Evolutionary conservation across 1,139 yeast genomes (phyloP), one percentile per base, ranked within the genome.

Genomic region (Taphrina wiesneri): DNA sequence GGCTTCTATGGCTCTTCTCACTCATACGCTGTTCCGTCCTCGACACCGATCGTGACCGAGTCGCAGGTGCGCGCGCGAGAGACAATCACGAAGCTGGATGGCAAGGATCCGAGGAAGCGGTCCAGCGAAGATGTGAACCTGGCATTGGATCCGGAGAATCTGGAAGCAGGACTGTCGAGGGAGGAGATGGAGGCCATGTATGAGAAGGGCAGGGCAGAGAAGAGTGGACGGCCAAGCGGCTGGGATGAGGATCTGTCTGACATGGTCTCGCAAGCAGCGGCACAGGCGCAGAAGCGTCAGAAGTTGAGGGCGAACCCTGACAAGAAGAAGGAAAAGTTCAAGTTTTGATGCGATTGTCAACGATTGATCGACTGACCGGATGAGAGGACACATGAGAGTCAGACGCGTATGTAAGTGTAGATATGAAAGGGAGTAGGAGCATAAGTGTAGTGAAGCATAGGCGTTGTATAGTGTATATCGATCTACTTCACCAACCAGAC

Each of bases 1-100:
- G 69, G 69, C 21, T 67, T 68, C 49, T 68, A 64, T 68, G 69
- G 70, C 32, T 62, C 66, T 9, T 56, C 69, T n/a, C 64, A 68
- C 34, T 53, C 59, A 30, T 68, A 68, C 47, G 66, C 66, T 19
- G 54, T 67, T 41, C 65, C 69, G 15, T 34, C 57, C 28, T 13
- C 45, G 21, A 36, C 47, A 19, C 46, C 63, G 11, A 28, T 19
- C 9, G 63, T 52, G 23, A 28, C 63, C 11, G 41, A 19, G 36
- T n/a, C 51, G 6, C 43, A 28, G n/a, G 43, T 28, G 21, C 41
- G 56, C 17, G 2, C 45, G 1, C 36, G 36, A 6, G 49, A 49
- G 51, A 43, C 57, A 23, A 39, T 51, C 17, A 41, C 57, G 9
- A 53, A 45, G 47, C 47, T 63, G 46, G 41, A 56, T 28, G 61